A percentile compares a stretch with the other conserved stretches of the same genome.
Conservation (phyloP, 2,329 filamentous ascomycete species). For the Colletotrichum sp. region DNA sequence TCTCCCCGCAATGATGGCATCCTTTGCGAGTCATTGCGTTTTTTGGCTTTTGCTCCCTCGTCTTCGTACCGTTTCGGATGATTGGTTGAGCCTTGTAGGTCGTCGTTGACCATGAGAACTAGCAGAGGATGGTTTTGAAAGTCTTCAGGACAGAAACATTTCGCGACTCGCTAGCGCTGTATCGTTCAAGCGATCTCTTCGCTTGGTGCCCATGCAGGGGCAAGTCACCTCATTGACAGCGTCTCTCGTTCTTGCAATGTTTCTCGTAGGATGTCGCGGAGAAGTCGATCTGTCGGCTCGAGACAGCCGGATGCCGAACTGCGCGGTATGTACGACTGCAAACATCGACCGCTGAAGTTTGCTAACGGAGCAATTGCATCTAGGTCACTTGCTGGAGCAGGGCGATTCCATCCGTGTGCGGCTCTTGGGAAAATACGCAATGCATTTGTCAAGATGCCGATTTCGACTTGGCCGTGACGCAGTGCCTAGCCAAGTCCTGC, state of each 20-base stretch:
- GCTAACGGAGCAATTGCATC: background rate
- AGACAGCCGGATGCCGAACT: background rate
- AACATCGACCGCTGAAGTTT: fast-evolving
- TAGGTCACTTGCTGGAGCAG: background rate
- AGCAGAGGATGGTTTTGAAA: background rate
- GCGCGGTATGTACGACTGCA: background rate
- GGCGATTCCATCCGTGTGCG: background rate
- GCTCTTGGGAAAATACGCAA: background rate
- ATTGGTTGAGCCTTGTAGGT: background rate
- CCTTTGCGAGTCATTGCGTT: background rate
- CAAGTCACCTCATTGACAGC: too few species aligned
- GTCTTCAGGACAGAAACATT: background rate
- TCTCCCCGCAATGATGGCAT: background rate
- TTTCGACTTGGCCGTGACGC: background rate
- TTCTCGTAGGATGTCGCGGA: background rate
- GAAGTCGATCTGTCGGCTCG: background rate
- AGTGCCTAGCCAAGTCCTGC: slow-evolving; percentile 3
- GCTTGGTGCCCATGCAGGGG: background rate
- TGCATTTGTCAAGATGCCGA: background rate
- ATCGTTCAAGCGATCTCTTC: background rate
- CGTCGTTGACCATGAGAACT: background rate
- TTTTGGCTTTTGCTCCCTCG: background rate
- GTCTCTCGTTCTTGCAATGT: background rate
- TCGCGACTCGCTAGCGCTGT: background rate
- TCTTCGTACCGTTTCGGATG: background rate